Evolutionary conservation across 345 rosid genomes (phyloP).

Genomic region (Clarkia xantiana): DNA sequence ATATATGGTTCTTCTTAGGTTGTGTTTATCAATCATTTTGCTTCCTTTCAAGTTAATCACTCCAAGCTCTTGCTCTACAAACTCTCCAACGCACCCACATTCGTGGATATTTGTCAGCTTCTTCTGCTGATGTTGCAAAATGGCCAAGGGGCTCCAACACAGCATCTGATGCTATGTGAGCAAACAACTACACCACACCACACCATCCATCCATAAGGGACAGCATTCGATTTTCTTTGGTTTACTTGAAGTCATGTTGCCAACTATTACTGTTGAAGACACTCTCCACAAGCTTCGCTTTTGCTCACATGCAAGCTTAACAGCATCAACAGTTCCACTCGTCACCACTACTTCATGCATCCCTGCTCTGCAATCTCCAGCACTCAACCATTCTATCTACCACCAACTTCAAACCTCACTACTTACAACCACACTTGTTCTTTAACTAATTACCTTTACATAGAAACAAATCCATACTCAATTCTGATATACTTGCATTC

Average conservation of each 20-base stretch:
- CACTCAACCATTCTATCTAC: constrained; percentile 95
- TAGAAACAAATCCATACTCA: no score
- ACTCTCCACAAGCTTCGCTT: constrained; percentile 87
- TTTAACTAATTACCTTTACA: no score
- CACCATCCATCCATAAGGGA: no score
- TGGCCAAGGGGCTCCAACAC: constrained; percentile 62
- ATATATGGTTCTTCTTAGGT: no score
- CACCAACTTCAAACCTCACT: constrained; percentile 1
- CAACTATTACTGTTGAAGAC: constrained; percentile 86
- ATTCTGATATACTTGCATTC: no score
- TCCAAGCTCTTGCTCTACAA: constrained; percentile 70
- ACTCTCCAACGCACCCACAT: constrained; percentile 32
- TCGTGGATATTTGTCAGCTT: constrained; percentile 53
- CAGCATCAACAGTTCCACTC: constrained; percentile 54
- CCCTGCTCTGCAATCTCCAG: constrained; percentile 85
- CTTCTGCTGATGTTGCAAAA: constrained; percentile 51
- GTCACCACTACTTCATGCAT: constrained; percentile 94
- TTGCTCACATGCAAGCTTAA: constrained; percentile 58
- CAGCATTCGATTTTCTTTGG: no score
- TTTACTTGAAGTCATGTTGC: no score
- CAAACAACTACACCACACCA: constrained; percentile 61
- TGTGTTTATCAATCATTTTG: no score
- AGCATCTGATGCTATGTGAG: constrained; percentile 84
- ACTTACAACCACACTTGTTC: no score
- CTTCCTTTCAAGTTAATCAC: constrained; percentile 61